These are phyloP conservation scores for Dendrobium huoshanense DNA, from an alignment of 106 monocot genomes.

Conservation along the genomic window DNA sequence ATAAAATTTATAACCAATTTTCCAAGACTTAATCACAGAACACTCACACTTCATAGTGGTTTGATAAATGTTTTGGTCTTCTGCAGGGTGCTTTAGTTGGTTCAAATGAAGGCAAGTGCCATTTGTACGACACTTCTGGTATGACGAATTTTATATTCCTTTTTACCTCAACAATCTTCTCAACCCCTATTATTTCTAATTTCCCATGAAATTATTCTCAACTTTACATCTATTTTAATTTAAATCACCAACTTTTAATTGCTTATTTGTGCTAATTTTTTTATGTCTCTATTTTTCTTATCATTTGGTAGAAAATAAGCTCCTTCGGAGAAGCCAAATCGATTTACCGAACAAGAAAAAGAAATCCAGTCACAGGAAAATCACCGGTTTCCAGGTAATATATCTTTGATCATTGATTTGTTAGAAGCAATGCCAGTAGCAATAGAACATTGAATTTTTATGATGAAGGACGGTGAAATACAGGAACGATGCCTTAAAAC, in stretches of 20 bases:
- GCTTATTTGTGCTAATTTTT: not conserved
- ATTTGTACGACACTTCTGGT: conserved; percentile 63
- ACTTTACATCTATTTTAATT: not conserved
- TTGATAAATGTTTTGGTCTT: conserved; percentile 16
- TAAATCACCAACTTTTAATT: not conserved
- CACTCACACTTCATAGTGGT: not conserved
- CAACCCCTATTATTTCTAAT: not conserved
- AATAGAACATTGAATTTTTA: not conserved
- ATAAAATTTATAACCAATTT: not conserved
- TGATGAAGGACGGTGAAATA: too few species aligned
- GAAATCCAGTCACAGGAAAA: conserved; percentile 65
- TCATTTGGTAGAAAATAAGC: conserved; percentile 60
- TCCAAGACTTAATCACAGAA: not conserved
- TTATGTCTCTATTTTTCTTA: not conserved
- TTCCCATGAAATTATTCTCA: not conserved
- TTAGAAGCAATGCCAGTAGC: not conserved
- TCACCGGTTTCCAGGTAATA: conserved; percentile 85
- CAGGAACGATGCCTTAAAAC: too few species aligned
- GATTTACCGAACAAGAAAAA: conserved; percentile 78
- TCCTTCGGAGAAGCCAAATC: conserved; percentile 55
- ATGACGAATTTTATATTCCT: not conserved
- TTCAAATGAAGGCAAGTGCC: conserved; percentile 63
- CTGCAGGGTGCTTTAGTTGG: conserved; percentile 65
- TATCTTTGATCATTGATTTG: not conserved
- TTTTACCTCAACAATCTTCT: not conserved